These are phyloP conservation scores for Malbranchea cinnamomea DNA, from an alignment of 2,329 filamentous ascomycete genomes.

Conservation along the genomic window DNA sequence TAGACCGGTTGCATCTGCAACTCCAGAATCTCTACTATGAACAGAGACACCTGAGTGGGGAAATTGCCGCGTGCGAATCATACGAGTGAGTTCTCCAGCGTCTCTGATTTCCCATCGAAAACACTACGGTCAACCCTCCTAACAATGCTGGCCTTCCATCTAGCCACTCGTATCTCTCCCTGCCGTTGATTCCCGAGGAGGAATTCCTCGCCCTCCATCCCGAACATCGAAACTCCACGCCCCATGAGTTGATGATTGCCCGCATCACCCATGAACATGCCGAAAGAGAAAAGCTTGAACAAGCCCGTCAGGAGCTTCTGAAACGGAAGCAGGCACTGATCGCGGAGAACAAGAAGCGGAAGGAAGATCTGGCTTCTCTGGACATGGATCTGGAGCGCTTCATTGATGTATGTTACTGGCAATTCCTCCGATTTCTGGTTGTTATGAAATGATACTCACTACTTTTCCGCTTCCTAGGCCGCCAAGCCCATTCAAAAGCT, in stretches of 20 bases:
- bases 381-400: conserved; percentile 90
- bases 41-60: conserved; percentile 74
- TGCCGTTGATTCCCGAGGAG: conserved; percentile 70
- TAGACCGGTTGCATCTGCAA: conserved; percentile 80
- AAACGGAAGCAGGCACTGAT: conserved; percentile 57
- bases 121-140: conserved; percentile 2
- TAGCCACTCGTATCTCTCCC: conserved; percentile 67
- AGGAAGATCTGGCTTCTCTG: conserved; percentile 79
- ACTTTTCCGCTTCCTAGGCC: conserved; percentile 36
- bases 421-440: conserved; percentile 7
- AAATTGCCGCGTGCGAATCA: conserved; percentile 79
- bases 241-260: conserved; percentile 73
- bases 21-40: conserved; percentile 96
- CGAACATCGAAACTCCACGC: conserved; percentile 54
- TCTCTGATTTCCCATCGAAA: not conserved
- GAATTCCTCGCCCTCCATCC: conserved; percentile 67
- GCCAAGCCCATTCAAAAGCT: conserved; percentile 78
- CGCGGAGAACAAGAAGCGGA: conserved; percentile 75
- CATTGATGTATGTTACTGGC: conserved; percentile 48
- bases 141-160: too few relatives aligned
- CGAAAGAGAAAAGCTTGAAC: conserved; percentile 72
- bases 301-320: conserved; percentile 61
- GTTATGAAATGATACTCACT: conserved; percentile 9
- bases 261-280: conserved; percentile 81
- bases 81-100: conserved; percentile 53